Evolutionary conservation across 768 basidiomycete genomes (phyloP), one percentile per base, ranked within the genome.

Genomic region (Boletus sp.): DNA sequence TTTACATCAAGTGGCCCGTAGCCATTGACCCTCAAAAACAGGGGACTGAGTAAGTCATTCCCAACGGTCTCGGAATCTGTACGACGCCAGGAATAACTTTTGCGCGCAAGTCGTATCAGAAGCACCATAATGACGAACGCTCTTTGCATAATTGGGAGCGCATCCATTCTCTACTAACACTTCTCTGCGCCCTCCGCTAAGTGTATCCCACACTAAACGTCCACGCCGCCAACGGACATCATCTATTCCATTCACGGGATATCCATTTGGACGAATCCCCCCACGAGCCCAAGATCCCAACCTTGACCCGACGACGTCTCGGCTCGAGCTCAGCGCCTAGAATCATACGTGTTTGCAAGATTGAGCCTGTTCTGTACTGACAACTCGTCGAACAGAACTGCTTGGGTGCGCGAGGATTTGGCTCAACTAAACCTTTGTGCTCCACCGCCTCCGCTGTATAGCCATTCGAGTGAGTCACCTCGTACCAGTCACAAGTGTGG

Each of bases 101-200:
- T 54, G 54, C 53, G 49, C 30, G 15, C 41, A 55, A 36, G 33
- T 24, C 56, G 61, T 66, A 59, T 66, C 62, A 67, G 67, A 68
- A 69, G 65, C 65, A 47, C 57, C 48, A 10, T 20, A 46, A 56
- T 63, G 49, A 54, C 52, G 54, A 64, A 58, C 37, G 18, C 46
- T 35, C 47, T 49, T 32, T 59, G 59, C 61, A 55, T 51, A 63
- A 58, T 56, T 56, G 61, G 60, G 50, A 36, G 52, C 50, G 56
- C 61, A 58, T 70, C 70, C 69, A 70, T 71, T 71, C 65, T 56
- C 49, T 39, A 42, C 50, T 15, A 40, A 52, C 54, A 59, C 66
- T 66, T 71, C 62, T 65, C 62, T 70, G 44, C 70, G 63, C 70
- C 70, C 60, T 54, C 54, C 52, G 29, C 53, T 51, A 32, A 52